These are phyloP conservation scores for Dissophora ornata DNA, from an alignment of 192 early-diverging fungal genomes.

Conservation along the genomic window DNA sequence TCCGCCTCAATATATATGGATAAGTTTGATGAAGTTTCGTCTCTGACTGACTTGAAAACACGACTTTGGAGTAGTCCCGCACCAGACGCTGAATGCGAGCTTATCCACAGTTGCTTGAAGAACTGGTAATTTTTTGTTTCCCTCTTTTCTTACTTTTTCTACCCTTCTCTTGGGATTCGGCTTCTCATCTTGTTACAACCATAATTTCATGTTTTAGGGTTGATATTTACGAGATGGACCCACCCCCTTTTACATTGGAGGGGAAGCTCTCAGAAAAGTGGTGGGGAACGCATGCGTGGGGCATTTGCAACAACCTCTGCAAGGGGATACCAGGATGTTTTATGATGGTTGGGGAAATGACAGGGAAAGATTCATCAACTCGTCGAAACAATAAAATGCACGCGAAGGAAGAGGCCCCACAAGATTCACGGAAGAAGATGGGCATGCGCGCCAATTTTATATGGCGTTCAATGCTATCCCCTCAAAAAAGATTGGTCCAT, in stretches of 20 bases:
- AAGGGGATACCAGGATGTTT: constrained; percentile 2
- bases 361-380: background rate
- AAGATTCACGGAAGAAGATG: background rate
- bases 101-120: constrained; percentile 2
- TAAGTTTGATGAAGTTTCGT: constrained; percentile 1
- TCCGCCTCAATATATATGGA: constrained; percentile 5
- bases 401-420: background rate
- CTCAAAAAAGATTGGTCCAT: constrained; percentile 8
- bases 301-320: background rate
- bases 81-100: background rate
- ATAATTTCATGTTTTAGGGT: background rate
- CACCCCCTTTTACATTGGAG: background rate
- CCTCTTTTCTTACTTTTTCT: too few relatives aligned
- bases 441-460: constrained; percentile 2
- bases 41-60: background rate
- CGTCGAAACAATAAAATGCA: constrained; percentile 3
- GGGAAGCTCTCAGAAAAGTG: constrained; percentile 9
- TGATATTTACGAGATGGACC: background rate
- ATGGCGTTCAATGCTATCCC: background rate
- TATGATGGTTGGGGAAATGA: constrained; percentile 11
- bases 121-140: constrained; percentile 13
- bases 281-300: constrained; percentile 6
- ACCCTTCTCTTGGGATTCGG: background rate
- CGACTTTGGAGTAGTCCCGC: background rate
- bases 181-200: background rate